A percentile compares a stretch with the other conserved stretches of the same genome.
Evolutionary conservation across 2,329 filamentous ascomycete species (phyloP).

Genomic region (Fusarium sp.): DNA sequence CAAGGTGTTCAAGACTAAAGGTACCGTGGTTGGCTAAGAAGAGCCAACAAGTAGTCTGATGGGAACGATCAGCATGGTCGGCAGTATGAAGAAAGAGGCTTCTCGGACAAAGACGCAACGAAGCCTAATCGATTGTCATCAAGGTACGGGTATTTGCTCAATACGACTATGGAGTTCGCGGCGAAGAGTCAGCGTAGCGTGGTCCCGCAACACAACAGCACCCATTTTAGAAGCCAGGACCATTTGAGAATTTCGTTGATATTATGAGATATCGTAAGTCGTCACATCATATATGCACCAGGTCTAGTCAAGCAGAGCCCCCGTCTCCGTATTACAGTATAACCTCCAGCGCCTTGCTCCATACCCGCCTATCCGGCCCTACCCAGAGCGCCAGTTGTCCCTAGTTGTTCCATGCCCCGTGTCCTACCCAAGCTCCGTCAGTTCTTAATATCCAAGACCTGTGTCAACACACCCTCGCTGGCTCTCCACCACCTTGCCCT

Average conservation of each 20-base stretch:
- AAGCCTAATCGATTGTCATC: no score
- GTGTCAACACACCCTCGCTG: conserved; percentile 74
- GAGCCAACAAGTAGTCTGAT: no score
- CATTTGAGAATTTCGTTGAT: neutral
- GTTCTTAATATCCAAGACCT: conserved; percentile 72
- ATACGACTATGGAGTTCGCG: no score
- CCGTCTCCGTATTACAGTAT: conserved; percentile 3
- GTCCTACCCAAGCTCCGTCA: conserved; percentile 38
- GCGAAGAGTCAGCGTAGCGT: neutral
- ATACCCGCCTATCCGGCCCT: conserved; percentile 2
- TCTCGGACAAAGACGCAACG: no score
- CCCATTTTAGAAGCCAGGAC: no score
- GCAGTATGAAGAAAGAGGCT: no score
- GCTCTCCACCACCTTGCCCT: conserved; percentile 82
- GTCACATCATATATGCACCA: neutral
- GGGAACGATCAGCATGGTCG: no score
- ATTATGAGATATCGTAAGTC: neutral
- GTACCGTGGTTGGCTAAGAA: no score
- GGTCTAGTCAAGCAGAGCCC: neutral
- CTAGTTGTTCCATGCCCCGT: neutral
- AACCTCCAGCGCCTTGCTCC: conserved; percentile 35
- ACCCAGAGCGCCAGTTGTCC: conserved; percentile 31
- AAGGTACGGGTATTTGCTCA: no score
- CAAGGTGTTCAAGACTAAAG: no score
- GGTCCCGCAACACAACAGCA: neutral